These are phyloP conservation scores for Leishmania gerbilli DNA, from an alignment of 208 protist species.

Conservation along the genomic window DNA sequence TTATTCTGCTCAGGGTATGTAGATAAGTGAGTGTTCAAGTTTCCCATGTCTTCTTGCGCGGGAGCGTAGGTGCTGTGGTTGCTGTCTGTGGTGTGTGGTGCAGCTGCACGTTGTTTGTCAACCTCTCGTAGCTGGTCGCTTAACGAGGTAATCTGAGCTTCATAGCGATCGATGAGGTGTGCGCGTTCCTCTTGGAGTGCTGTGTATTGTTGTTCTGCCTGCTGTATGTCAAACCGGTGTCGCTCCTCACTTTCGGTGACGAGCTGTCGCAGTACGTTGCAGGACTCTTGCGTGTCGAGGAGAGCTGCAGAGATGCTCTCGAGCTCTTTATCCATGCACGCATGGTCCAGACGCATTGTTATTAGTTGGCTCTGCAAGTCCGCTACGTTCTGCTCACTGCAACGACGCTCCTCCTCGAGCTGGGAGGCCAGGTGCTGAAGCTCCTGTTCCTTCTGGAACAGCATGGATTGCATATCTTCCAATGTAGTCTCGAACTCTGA, in stretches of 20 bases:
- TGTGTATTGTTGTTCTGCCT: neutral
- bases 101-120: rapidly evolving
- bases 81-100: neutral
- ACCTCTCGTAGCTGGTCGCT: neutral
- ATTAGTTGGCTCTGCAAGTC: conserved; percentile 21
- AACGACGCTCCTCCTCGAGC: conserved; percentile 19
- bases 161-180: neutral
- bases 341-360: conserved; percentile 26
- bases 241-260: conserved; percentile 21
- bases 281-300: conserved; percentile 21
- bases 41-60: neutral
- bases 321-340: conserved; percentile 16
- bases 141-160: neutral
- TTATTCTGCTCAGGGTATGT: neutral
- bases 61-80: neutral
- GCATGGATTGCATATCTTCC: conserved; percentile 22
- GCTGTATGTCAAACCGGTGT: neutral
- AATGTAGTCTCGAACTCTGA: conserved; percentile 13
- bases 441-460: conserved; percentile 15
- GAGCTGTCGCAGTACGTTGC: conserved; percentile 11
- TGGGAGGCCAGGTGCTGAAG: conserved; percentile 16
- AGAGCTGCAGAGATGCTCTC: conserved; percentile 26
- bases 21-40: too few relatives aligned
- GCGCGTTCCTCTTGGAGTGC: neutral
- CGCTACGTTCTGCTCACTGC: neutral